Evolutionary conservation across 192 early-diverging fungal species (phyloP), one percentile per base, ranked within the genome.

Genomic region (Podila minutissima): DNA sequence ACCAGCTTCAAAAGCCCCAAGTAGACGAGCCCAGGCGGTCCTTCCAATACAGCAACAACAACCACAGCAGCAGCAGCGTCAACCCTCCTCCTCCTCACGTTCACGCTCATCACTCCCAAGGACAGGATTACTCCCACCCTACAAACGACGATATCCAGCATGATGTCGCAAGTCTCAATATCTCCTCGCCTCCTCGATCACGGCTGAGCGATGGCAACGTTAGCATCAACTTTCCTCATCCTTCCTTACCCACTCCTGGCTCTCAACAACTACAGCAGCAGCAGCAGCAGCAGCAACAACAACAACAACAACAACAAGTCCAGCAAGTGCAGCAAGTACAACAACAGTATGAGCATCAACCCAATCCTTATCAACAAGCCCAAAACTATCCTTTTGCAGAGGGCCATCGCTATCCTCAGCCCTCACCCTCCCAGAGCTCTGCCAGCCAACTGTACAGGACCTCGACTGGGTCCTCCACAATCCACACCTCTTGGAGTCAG

Each of bases 391-490:
- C 71, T 0, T 81, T 59, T 62, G 71, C 57, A 51, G 77, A 81
- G 7, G 37, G 77, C n/a, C 71, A 69, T 46, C n/a, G 37, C 5
- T 72, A 72, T 68, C 62, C 71, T 38, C 77, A 81, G 51, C 77
- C 50, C 29, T 81, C 77, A 24, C 67, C 77, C 10, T 64, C 77
- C 15, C 37, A 59, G 19, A 73, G 71, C 35, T 69, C 77, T 55
- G 48, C 33, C 11, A 81, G 77, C 29, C 61, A 73, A 20, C 71
- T 81, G 11, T 59, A 81, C 48, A 49, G 77, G 28, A 81, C 77
- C 49, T 81, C 77, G 13, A 81, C 77, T 19, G 71, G 77, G 4
- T 81, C 77, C 9, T 81, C 77, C n/a, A 81, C 77, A 13, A 69
- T 71, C 6, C 77, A 73, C 4, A 81, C 70, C 24, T 53, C 77